Base-by-base conservation (phyloP, 1,139 yeast species). In the Kazachstania sp. region DNA sequence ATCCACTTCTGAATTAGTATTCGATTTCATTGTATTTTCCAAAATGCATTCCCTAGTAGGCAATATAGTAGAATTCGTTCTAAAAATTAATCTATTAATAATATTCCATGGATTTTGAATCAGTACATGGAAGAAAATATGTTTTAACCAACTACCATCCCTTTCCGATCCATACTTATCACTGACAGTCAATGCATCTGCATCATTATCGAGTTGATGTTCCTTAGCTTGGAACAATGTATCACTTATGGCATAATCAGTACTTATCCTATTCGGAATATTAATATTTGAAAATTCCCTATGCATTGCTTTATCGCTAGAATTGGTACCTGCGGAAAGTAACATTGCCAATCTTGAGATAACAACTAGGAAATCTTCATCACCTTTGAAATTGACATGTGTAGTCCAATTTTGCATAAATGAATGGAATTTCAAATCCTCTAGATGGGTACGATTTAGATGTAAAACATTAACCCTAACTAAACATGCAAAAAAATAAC, bases 351-450 rank as follows among this genome's bases (percentile, higher is more conserved):
- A 50, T 45, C 56, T 61, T 28, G 53, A 49, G n/a, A 59, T 51
- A 13, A 59, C 58, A 16, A 45, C 46, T 15, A 61, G 52, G 43
- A 56, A 62, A 37, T 64, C 67, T 49, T 62, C 65, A 41, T 64
- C 67, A 6, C 67, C 68, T 1, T 61, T 62, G 41, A 61, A 58
- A 43, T 60, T 61, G 39, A 64, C 47, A 43, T 62, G 65, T 12
- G 29, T 31, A 51, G 54, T 52, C 63, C 66, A 63, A 43, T 63
- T 60, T 35, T 54, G 53, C 55, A 60, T 55, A 34, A 63, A 60
- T 0, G 64, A 54, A 44, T 55, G 49, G 41, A 48, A 57, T 40
- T 55, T 57, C 39, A 59, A 48, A 15, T 51, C 55, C 23, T 51
- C 46, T 13, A 52, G 20, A 32, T 37, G 44, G 8, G 34, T 12